These are phyloP conservation scores for Boletus smithii DNA, from an alignment of 1,284 basidiomycete species.

Conservation along the genomic window DNA sequence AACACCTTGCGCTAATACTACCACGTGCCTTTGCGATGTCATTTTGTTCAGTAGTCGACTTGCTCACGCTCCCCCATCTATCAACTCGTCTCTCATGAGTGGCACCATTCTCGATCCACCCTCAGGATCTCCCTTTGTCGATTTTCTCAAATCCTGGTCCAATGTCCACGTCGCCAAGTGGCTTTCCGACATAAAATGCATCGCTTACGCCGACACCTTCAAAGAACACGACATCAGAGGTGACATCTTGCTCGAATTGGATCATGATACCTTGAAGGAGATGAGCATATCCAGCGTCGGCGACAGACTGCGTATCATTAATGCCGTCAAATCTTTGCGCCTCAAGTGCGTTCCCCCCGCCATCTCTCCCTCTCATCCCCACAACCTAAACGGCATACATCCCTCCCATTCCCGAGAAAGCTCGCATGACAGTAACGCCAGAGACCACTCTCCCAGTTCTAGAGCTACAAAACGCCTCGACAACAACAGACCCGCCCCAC, in stretches of 20 bases:
- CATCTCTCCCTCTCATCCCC: slow-evolving; percentile 25
- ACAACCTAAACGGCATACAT: slow-evolving; percentile 8
- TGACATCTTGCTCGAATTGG: slow-evolving; percentile 84
- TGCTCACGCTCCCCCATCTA: no score
- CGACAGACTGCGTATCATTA: slow-evolving; percentile 82
- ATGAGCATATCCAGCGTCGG: slow-evolving; percentile 87
- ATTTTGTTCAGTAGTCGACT: no score
- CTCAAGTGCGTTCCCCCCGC: slow-evolving; percentile 46
- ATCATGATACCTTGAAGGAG: slow-evolving; percentile 81
- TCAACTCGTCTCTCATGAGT: no score
- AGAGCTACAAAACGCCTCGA: slow-evolving; percentile 43
- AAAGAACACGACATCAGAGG: slow-evolving; percentile 84
- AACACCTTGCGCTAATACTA: no score
- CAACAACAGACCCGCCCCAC: slow-evolving; percentile 60
- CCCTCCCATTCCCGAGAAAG: slow-evolving; percentile 14
- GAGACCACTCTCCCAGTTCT: slow-evolving; percentile 31
- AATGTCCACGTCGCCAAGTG: slow-evolving; percentile 69
- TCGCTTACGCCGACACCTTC: slow-evolving; percentile 67
- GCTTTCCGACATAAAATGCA: slow-evolving; percentile 72
- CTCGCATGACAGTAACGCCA: slow-evolving; percentile 15
- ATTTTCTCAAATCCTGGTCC: slow-evolving; percentile 66
- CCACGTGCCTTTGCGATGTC: no score
- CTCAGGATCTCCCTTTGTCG: slow-evolving; percentile 51
- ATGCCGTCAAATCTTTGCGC: slow-evolving; percentile 78
- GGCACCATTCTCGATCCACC: slow-evolving; percentile 53